These are phyloP conservation scores for Anthostomella pinea DNA, from an alignment of 2,329 filamentous ascomycete species.

Conservation along the genomic window DNA sequence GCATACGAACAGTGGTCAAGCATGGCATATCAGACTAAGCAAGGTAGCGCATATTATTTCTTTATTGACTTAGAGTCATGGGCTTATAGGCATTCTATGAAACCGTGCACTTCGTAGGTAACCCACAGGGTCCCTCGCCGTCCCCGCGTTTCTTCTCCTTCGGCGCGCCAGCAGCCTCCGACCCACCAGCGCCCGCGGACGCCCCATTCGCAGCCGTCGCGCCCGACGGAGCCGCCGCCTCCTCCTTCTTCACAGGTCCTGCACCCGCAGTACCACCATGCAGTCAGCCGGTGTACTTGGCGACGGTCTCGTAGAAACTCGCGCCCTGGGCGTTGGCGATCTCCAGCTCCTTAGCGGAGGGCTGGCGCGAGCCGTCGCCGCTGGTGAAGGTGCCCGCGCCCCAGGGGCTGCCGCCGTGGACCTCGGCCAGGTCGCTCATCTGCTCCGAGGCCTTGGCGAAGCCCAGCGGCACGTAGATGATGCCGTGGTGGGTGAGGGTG, in stretches of 20 bases:
- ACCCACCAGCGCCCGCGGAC: constrained; percentile 14
- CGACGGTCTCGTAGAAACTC: constrained; percentile 73
- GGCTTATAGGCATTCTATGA: constrained; percentile 27
- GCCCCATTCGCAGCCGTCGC: constrained; percentile 18
- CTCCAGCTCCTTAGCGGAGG: constrained; percentile 69
- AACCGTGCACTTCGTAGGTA: constrained; percentile 72
- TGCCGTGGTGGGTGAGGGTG: constrained; percentile 87
- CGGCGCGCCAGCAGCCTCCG: too few species aligned
- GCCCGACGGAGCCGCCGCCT: constrained; percentile 9
- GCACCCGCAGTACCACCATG: constrained; percentile 55
- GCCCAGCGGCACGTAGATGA: constrained; percentile 93
- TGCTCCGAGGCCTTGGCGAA: constrained; percentile 76
- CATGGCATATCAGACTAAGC: too few species aligned
- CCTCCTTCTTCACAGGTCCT: constrained; percentile 11
- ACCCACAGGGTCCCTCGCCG: constrained; percentile 72
- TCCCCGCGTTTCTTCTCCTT: too few species aligned
- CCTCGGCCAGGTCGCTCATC: constrained; percentile 70
- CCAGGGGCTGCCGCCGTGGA: constrained; percentile 87
- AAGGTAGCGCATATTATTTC: too few species aligned
- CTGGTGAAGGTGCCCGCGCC: constrained; percentile 87
- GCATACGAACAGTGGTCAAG: too few species aligned
- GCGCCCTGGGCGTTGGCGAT: constrained; percentile 82
- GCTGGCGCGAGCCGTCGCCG: constrained; percentile 80
- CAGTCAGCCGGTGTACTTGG: constrained; percentile 76
- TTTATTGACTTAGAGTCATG: neutral